Evolutionary conservation across 306 rosid species (phyloP), one percentile per base, ranked within the genome.

Genomic region (Castanea sativa): DNA sequence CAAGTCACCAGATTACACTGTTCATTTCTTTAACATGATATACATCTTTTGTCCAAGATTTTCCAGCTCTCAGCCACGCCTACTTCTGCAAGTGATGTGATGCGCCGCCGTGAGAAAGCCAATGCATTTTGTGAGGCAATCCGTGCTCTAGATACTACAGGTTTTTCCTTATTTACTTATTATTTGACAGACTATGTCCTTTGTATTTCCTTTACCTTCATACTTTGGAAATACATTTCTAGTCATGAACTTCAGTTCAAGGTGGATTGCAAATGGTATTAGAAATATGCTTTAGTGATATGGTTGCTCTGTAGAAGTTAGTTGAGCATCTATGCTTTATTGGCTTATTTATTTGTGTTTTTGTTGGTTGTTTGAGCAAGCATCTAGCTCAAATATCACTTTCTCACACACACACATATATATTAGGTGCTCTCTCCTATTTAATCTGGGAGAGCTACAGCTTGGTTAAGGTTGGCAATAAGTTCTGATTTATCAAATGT

Each of bases 11-110:
- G 53, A 38, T 58, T 81, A 73, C 21, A 73, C 4, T 56, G 35
- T 64, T 76, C 83, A 81, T 87, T 87, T 87, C 99, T 83, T 93
- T 91, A 90, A 95, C 94, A 64, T 33, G 29, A 19, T 58, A 61
- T 82, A 93, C 98, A 95, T 93, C 96, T 95, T 88, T 81, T 95
- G 79, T 95, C 99, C 88, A 95, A 95, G 98, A 89, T 95, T 80
- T 93, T 86, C 78, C 97, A 90, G 74, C 93, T 95, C 71, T 88
- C 97, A 80, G 78, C 94, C 61, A 75, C 57, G 10, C 90, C 86
- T 59, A 78, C 82, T 78, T 64, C 89, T 75, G 27, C 93, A 45
- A 91, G 85, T 85, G 89, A 92, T 80, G 77, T 90, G 67, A 71
- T 89, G 81, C 93, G 87, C 32, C 91, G 91, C 49, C 84, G 88